These are phyloP conservation scores for Neurospora tetraspora DNA, from an alignment of 495 filamentous ascomycete genomes.

Conservation along the genomic window DNA sequence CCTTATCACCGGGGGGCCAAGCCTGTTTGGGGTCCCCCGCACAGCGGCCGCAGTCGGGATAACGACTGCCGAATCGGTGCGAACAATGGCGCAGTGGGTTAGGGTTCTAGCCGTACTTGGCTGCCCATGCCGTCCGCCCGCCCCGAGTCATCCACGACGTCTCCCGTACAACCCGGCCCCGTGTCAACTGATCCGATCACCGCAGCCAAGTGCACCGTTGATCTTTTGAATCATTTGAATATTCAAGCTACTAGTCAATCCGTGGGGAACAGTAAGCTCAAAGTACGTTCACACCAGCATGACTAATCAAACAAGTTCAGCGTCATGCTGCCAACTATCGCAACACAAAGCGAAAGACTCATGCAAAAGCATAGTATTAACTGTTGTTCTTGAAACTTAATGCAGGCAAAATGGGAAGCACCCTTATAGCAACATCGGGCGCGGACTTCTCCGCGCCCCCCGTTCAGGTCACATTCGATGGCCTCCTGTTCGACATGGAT, in stretches of 20 bases:
- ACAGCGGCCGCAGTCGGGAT: background rate
- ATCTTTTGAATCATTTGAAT: background rate
- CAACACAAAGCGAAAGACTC: background rate
- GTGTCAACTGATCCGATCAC: background rate
- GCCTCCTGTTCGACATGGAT: constrained; percentile 87
- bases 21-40: background rate
- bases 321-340: background rate
- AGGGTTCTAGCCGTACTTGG: background rate
- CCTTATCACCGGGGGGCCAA: background rate
- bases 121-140: background rate
- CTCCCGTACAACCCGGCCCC: background rate
- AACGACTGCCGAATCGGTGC: background rate
- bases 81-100: background rate
- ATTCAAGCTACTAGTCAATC: background rate
- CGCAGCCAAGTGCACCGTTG: background rate
- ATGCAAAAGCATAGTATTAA: background rate
- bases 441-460: constrained; percentile 47
- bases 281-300: background rate
- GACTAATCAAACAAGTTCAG: background rate
- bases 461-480: constrained; percentile 55
- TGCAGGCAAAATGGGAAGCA: constrained; percentile 12
- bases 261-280: background rate
- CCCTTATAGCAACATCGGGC: background rate
- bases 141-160: background rate
- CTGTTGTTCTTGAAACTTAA: background rate